Evolutionary conservation across 2,329 filamentous ascomycete species (phyloP).

Genomic region (Epichloe hybrida): DNA sequence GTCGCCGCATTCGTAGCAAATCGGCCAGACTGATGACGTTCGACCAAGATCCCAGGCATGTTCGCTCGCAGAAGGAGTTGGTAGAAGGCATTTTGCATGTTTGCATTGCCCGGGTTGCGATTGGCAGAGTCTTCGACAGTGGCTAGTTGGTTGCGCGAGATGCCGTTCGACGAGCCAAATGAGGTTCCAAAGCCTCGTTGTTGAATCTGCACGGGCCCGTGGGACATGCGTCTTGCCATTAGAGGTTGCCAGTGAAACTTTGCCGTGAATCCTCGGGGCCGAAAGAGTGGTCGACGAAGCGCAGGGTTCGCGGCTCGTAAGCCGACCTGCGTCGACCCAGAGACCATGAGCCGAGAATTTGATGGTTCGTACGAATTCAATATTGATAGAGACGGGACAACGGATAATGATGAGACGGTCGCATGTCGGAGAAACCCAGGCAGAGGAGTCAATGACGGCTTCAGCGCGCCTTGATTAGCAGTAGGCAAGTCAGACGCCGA

Average conservation of each 20-base stretch:
- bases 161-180: slow-evolving; percentile 32
- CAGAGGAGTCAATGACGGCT: slow-evolving; percentile 10
- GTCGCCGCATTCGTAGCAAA: slow-evolving; percentile 70
- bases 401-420: slow-evolving; percentile 3
- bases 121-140: slow-evolving; percentile 86
- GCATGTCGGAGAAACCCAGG: slow-evolving; percentile 17
- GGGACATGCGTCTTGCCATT: slow-evolving; percentile 10
- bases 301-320: slow-evolving; percentile 16
- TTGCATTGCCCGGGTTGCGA: slow-evolving; percentile 75
- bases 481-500: slow-evolving; percentile 2
- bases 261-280: slow-evolving; percentile 5
- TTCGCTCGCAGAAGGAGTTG: slow-evolving; percentile 80
- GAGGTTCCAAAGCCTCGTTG: slow-evolving; percentile 13
- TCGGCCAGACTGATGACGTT: slow-evolving; percentile 74
- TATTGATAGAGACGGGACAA: neutral
- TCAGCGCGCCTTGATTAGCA: slow-evolving; percentile 1
- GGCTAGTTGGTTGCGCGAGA: slow-evolving; percentile 56
- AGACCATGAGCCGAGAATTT: slow-evolving; percentile 10
- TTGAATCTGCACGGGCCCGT: slow-evolving; percentile 6
- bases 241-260: slow-evolving; percentile 7
- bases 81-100: slow-evolving; percentile 88
- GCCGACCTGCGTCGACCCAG: slow-evolving; percentile 15
- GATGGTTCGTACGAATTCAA: slow-evolving; percentile 5
- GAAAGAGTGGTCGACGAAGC: slow-evolving; percentile 15
- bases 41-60: slow-evolving; percentile 84